phyloP scores from a whole-genome alignment of 495 filamentous ascomycete genomes.

The Aspergillus heteromorphus region DNA sequence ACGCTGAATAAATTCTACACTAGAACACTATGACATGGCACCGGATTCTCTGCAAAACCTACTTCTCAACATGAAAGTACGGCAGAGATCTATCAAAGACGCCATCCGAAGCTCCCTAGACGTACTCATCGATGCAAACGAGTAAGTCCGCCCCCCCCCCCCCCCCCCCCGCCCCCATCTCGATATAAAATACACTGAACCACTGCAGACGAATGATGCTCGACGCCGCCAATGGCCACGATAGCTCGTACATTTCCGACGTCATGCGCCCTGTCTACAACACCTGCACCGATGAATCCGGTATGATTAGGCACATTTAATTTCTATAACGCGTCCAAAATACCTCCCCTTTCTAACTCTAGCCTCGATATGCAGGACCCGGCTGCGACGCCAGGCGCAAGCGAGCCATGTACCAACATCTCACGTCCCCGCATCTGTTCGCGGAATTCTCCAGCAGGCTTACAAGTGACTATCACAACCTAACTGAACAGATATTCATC shows the following conservation, averaged over 20 bases:
- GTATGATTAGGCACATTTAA: constrained; percentile 11
- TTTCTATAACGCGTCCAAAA: background rate
- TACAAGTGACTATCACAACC: background rate
- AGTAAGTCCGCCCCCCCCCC: constrained; percentile 1
- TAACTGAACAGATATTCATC: background rate
- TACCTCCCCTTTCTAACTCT: too few relatives aligned
- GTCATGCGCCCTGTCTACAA: constrained; percentile 21
- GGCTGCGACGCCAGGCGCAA: constrained; percentile 12
- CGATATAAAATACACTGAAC: background rate
- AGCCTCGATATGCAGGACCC: constrained; percentile 3
- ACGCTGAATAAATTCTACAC: too few relatives aligned
- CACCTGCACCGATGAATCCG: constrained; percentile 9
- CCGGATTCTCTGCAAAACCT: constrained; percentile 12
- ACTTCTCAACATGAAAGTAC: constrained; percentile 1
- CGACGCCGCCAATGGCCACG: constrained; percentile 13
- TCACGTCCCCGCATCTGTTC: constrained; percentile 8
- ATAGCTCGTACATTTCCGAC: constrained; percentile 19
- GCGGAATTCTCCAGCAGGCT: background rate
- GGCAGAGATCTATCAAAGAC: constrained; percentile 11
- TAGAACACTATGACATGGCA: constrained; percentile 8
- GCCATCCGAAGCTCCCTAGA: constrained; percentile 1
- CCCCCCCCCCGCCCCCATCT: background rate
- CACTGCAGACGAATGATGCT: constrained; percentile 3
- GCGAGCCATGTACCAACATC: constrained; percentile 7
- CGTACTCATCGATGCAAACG: background rate